Conservation (phyloP, 495 filamentous ascomycete species). For the Aspergillus baeticus region DNA sequence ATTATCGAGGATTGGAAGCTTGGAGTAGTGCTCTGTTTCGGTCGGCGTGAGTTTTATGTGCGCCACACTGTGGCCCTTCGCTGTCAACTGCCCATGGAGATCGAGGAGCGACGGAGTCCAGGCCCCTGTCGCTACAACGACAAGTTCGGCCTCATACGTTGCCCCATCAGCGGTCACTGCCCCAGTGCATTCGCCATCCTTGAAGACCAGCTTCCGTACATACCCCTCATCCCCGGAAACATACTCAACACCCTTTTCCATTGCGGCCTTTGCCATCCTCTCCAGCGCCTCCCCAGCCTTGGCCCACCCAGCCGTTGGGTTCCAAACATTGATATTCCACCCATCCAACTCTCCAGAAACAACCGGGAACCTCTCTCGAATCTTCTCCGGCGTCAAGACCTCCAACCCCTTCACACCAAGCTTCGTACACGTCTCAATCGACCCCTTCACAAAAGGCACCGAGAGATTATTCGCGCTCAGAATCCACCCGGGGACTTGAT, state of each 20-base stretch:
- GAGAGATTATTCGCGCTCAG: background rate
- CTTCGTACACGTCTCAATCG: too few relatives aligned
- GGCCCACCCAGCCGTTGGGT: slow-evolving; percentile 66
- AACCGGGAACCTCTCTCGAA: slow-evolving; percentile 19
- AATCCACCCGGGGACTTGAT: slow-evolving; percentile 4
- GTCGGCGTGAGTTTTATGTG: too few relatives aligned
- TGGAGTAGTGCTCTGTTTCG: background rate
- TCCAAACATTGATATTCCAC: too few relatives aligned
- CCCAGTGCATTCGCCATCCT: too few relatives aligned
- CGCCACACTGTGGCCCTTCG: too few relatives aligned
- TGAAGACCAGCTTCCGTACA: too few relatives aligned
- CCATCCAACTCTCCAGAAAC: slow-evolving; percentile 62
- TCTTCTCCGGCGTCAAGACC: too few relatives aligned
- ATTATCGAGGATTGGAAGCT: background rate
- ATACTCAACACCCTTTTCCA: too few relatives aligned
- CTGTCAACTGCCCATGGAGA: background rate
- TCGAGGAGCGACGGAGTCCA: background rate
- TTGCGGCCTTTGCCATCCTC: slow-evolving; percentile 41
- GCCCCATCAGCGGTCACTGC: background rate
- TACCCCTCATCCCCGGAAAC: too few relatives aligned
- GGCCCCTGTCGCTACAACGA: background rate
- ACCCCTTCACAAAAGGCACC: too few relatives aligned
- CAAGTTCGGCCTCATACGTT: background rate
- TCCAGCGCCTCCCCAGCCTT: slow-evolving; percentile 65
- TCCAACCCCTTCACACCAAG: too few relatives aligned